Conservation (phyloP, 352 stramenopile species). For the Peronosclerospora sorghi region DNA sequence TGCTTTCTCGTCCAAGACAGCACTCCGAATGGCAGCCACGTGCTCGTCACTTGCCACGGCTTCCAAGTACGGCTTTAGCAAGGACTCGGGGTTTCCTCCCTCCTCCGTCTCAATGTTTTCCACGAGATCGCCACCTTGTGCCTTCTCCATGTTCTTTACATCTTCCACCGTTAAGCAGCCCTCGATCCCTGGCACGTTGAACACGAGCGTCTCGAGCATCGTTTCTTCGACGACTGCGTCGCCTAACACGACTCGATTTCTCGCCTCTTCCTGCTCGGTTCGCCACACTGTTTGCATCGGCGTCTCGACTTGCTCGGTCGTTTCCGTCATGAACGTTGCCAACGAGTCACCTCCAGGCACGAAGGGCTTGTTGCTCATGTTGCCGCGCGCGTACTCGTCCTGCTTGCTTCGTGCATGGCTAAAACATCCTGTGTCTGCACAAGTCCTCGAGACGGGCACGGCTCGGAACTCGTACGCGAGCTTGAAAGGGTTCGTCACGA, state of each 20-base stretch:
- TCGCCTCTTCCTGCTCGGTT: slow-evolving; percentile 23
- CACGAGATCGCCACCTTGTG: no score
- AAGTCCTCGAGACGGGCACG: slow-evolving; percentile 19
- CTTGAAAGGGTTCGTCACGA: slow-evolving; percentile 43
- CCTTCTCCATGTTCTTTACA: slow-evolving; percentile 17
- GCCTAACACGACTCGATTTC: slow-evolving; percentile 28
- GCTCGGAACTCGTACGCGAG: slow-evolving; percentile 54
- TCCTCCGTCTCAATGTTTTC: neutral
- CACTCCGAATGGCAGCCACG: slow-evolving; percentile 38
- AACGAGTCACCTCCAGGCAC: slow-evolving; percentile 53
- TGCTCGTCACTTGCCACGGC: slow-evolving; percentile 41
- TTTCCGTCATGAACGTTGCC: slow-evolving; percentile 14
- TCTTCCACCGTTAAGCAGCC: slow-evolving; percentile 43
- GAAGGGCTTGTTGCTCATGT: slow-evolving; percentile 72
- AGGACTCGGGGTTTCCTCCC: slow-evolving; percentile 18
- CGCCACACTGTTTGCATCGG: slow-evolving; percentile 10
- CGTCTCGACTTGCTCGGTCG: neutral
- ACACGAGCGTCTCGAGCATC: slow-evolving; percentile 32
- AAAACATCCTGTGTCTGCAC: slow-evolving; percentile 40
- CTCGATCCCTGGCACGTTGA: slow-evolving; percentile 40
- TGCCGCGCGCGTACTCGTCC: slow-evolving; percentile 70
- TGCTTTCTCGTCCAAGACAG: slow-evolving; percentile 56
- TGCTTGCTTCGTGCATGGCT: slow-evolving; percentile 58
- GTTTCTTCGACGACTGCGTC: slow-evolving; percentile 16
- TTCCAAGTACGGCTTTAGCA: slow-evolving; percentile 65